Evolutionary conservation across 192 early-diverging fungal species (phyloP), one percentile per base, ranked within the genome.

Genomic region (Umbelopsis sp.): DNA sequence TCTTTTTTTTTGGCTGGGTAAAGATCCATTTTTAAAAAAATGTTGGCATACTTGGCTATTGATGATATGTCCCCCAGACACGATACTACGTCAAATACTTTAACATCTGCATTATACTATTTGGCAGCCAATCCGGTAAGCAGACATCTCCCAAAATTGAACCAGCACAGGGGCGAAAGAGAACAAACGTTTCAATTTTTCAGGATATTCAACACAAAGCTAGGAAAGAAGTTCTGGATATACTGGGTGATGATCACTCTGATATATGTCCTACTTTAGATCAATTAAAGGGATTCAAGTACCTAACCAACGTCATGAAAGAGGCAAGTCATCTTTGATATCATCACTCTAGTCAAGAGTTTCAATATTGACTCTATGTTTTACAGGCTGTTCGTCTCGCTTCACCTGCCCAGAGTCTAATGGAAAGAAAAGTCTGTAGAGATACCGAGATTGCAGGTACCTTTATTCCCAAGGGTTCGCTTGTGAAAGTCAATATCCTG

Each of bases 131-230:
- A 72, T 20, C 66, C 49, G 8, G 72, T 72, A 72, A 66, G n/a
- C 33, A 45, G 22, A 48, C 21, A 23, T 18, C 1, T 1, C 1
- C 10, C 1, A 2, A 30, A 30, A 16, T 35, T 37, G 2, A 0
- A 5, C 6, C 27, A 16, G 16, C 25, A n/a, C 30, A n/a, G n/a
- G n/a, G n/a, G n/a, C n/a, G n/a, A n/a, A n/a, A n/a, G n/a, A 35
- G 11, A 18, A 66, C n/a, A 46, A 21, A 44, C 4, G 22, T 8
- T 3, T 16, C 23, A 15, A 15, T 4, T 22, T 3, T 44, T 47
- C 37, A 73, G 64, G 79, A 86, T 4, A 78, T 88, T 27, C 87
- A 90, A 75, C 47, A 75, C 21, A 87, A 81, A 61, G 87, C 84
- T 13, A 81, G 88, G 48, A 71, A 71, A 33, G 85, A 88, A 69